A percentile compares a stretch with the other conserved stretches of the same genome.
phyloP scores from a whole-genome alignment of 129 eudicot species.

The Flaveria brownii region DNA sequence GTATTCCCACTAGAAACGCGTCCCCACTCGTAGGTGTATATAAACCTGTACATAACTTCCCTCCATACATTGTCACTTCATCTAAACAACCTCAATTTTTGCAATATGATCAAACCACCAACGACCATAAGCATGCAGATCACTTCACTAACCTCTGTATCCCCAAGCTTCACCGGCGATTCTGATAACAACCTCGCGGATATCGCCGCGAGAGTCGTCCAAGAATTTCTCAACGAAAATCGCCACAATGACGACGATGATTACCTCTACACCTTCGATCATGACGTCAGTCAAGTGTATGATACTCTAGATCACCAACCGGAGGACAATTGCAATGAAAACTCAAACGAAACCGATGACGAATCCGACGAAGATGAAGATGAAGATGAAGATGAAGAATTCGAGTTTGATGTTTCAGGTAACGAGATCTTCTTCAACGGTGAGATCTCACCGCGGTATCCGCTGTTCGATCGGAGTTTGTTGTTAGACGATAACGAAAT shows the following conservation, averaged over 20 bases:
- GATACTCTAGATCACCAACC: neutral
- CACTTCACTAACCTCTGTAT: slow-evolving; percentile 24
- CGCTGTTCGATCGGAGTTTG: slow-evolving; percentile 57
- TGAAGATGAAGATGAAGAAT: slow-evolving; percentile 49
- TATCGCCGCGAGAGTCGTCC: slow-evolving; percentile 69
- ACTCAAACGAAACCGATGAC: neutral
- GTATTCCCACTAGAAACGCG: too few relatives aligned
- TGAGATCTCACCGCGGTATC: slow-evolving; percentile 59
- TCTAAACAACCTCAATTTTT: neutral
- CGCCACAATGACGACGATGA: slow-evolving; percentile 30
- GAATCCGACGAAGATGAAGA: slow-evolving; percentile 20
- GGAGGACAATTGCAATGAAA: neutral
- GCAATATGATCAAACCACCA: neutral
- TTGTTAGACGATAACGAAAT: slow-evolving; percentile 9
- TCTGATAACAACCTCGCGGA: slow-evolving; percentile 47
- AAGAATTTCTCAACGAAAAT: slow-evolving; percentile 42
- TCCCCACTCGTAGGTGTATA: neutral
- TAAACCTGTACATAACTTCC: slow-evolving; percentile 1
- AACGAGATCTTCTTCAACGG: slow-evolving; percentile 69
- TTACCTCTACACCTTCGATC: slow-evolving; percentile 3
- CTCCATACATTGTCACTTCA: slow-evolving; percentile 13
- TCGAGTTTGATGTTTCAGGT: slow-evolving; percentile 66
- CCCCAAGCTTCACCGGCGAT: slow-evolving; percentile 63
- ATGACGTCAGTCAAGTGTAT: neutral
- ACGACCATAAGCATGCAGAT: slow-evolving; percentile 42